Evolutionary conservation across 768 basidiomycete genomes (phyloP).

Genomic region (Naematelia aurantialba): DNA sequence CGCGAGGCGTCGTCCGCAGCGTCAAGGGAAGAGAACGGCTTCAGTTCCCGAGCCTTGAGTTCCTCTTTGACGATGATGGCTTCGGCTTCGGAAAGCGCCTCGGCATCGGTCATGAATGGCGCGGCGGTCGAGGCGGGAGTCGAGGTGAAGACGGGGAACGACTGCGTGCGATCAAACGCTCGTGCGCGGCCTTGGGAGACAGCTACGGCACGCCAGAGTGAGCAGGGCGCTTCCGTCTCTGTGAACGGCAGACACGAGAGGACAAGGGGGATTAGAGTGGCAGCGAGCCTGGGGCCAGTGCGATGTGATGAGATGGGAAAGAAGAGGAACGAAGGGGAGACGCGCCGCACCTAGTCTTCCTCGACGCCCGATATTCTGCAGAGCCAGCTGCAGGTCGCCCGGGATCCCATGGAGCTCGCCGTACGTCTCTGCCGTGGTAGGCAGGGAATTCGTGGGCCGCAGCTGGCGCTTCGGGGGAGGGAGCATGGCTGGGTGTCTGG

Average conservation of each 20-base stretch:
- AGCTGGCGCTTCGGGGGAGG: slow-evolving; percentile 24
- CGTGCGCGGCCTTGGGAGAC: slow-evolving; percentile 13
- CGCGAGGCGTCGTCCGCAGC: background rate
- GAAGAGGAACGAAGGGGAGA: too few species aligned
- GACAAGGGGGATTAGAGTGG: too few species aligned
- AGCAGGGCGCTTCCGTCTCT: too few species aligned
- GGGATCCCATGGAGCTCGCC: slow-evolving; percentile 35
- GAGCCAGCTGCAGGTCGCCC: slow-evolving; percentile 18
- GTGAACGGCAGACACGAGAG: background rate
- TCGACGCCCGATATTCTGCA: slow-evolving; percentile 26
- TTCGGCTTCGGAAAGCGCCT: slow-evolving; percentile 5
- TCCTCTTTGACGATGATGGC: slow-evolving; percentile 12
- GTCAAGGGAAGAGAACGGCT: slow-evolving; percentile 15
- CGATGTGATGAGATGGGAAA: too few species aligned
- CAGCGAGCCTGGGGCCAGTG: too few species aligned
- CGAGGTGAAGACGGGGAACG: slow-evolving; percentile 15
- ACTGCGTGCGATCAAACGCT: background rate
- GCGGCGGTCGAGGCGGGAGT: slow-evolving; percentile 7
- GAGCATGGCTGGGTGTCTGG: slow-evolving; percentile 2
- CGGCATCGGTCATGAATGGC: slow-evolving; percentile 17
- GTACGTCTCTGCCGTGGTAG: slow-evolving; percentile 34
- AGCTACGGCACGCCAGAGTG: slow-evolving; percentile 2
- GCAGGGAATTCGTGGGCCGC: slow-evolving; percentile 21
- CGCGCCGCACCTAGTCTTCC: slow-evolving; percentile 29
- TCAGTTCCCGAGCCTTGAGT: slow-evolving; percentile 10